Evolutionary conservation across 148 eudicot genomes (phyloP).

Genomic region (Rhododendron williamsianum): DNA sequence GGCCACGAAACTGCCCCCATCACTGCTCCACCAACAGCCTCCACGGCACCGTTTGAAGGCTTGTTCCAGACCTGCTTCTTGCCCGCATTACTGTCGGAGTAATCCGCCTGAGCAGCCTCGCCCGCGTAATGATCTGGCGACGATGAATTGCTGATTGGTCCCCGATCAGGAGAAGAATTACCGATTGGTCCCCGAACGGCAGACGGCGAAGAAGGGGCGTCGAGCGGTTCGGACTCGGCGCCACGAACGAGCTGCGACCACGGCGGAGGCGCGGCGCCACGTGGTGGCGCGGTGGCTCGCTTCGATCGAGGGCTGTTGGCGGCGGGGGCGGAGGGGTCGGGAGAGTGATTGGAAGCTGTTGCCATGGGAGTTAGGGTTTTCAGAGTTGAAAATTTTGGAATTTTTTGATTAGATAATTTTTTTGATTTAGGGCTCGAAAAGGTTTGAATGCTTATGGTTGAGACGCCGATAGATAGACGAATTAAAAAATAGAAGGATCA

Average conservation of each 20-base stretch:
- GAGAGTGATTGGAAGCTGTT: slow-evolving; percentile 19
- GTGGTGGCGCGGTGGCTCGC: slow-evolving; percentile 26
- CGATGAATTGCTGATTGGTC: not conserved
- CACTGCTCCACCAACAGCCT: slow-evolving; percentile 35
- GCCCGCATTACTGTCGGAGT: slow-evolving; percentile 27
- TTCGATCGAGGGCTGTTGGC: slow-evolving; percentile 18
- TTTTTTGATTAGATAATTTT: slow-evolving; percentile 10
- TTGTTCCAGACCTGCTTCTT: slow-evolving; percentile 57
- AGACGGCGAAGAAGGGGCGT: slow-evolving; percentile 13
- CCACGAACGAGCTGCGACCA: slow-evolving; percentile 46
- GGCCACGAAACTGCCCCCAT: slow-evolving; percentile 81
- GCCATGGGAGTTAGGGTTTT: slow-evolving; percentile 30
- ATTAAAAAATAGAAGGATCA: slow-evolving; percentile 6
- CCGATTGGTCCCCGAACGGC: not conserved
- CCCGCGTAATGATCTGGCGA: slow-evolving; percentile 12
- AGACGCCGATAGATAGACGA: slow-evolving; percentile 7
- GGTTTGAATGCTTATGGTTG: not conserved
- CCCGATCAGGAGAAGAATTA: slow-evolving; percentile 9
- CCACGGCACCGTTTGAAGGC: slow-evolving; percentile 38
- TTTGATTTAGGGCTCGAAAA: not conserved
- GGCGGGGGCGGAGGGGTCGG: slow-evolving; percentile 12
- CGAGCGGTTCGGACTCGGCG: slow-evolving; percentile 25
- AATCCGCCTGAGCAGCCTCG: slow-evolving; percentile 25
- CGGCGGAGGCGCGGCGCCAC: slow-evolving; percentile 26
- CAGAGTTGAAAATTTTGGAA: not conserved